Percentiles rank a stretch among this genome's conserved stretches.
Evolutionary conservation across 305 asterid genomes (phyloP).

Genomic region (Stenogyne calaminthoides): DNA sequence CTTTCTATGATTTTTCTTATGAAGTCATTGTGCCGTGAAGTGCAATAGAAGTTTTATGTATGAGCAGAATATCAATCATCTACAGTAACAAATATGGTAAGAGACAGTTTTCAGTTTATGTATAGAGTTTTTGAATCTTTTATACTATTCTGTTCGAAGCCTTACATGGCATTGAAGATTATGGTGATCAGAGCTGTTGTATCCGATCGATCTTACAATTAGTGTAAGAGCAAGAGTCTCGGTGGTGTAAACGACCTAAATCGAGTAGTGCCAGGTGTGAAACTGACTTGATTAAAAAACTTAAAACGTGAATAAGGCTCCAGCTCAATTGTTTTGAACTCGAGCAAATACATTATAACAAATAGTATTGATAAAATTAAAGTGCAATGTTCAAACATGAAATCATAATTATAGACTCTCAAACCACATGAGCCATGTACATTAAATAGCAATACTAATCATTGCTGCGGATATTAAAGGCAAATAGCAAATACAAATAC

Average conservation of each 20-base stretch:
- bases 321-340: too few species aligned
- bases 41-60: neutral
- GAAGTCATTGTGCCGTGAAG: neutral
- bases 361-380: too few species aligned
- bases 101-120: neutral
- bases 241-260: neutral
- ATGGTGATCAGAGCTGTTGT: neutral
- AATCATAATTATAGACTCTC: too few species aligned
- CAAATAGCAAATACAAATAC: too few species aligned
- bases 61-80: neutral
- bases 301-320: neutral
- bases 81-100: neutral
- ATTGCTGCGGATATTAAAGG: too few species aligned
- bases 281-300: neutral
- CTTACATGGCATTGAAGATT: neutral
- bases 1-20: neutral
- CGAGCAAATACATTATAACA: neutral
- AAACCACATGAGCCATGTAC: too few species aligned
- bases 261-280: neutral
- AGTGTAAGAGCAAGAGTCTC: neutral
- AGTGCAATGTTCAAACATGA: neutral
- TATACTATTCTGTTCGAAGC: neutral
- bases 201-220: neutral
- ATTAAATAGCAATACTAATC: too few species aligned
- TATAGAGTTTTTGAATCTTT: conserved; percentile 18